A percentile compares a stretch with the other conserved stretches of the same genome.
Conservation (phyloP, 1,284 basidiomycete genomes). For the Volvariella surrecta region DNA sequence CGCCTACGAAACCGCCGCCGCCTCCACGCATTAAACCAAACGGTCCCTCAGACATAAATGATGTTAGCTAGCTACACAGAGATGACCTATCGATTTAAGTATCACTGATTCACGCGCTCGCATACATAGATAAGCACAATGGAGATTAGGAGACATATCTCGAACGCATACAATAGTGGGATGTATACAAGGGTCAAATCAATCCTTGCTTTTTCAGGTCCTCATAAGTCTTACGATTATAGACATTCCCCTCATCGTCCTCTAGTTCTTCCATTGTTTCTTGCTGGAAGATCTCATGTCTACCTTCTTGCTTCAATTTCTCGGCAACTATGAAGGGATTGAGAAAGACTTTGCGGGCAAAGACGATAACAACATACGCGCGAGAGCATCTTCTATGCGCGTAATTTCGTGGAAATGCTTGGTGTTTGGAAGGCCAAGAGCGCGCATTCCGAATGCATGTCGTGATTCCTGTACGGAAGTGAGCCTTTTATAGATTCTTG, state of each 20-base stretch:
- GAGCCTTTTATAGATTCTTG: no score
- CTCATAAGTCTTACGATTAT: constrained; percentile 85
- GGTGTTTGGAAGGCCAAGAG: constrained; percentile 93
- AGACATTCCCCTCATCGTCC: constrained; percentile 95
- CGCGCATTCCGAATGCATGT: constrained; percentile 98
- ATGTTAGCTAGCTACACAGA: constrained; percentile 8
- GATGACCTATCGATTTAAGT: background rate
- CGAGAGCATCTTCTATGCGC: constrained; percentile 91
- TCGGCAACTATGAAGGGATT: constrained; percentile 66
- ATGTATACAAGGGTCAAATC: constrained; percentile 36
- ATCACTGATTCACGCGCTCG: no score
- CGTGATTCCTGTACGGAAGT: constrained; percentile 65
- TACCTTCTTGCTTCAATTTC: constrained; percentile 90
- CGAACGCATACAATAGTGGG: background rate
- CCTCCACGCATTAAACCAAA: constrained; percentile 25
- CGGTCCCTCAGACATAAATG: background rate
- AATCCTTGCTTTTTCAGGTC: constrained; percentile 89
- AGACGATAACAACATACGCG: constrained; percentile 47
- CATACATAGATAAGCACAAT: background rate
- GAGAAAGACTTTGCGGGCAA: background rate
- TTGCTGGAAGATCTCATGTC: constrained; percentile 83
- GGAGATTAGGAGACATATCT: constrained; percentile 1
- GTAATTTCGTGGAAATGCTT: constrained; percentile 99
- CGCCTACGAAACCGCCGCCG: constrained; percentile 27
- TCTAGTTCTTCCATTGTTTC: constrained; percentile 96